Base-by-base conservation (phyloP, 78 protist species). In the Mastigamoeba balamuthi region DNA sequence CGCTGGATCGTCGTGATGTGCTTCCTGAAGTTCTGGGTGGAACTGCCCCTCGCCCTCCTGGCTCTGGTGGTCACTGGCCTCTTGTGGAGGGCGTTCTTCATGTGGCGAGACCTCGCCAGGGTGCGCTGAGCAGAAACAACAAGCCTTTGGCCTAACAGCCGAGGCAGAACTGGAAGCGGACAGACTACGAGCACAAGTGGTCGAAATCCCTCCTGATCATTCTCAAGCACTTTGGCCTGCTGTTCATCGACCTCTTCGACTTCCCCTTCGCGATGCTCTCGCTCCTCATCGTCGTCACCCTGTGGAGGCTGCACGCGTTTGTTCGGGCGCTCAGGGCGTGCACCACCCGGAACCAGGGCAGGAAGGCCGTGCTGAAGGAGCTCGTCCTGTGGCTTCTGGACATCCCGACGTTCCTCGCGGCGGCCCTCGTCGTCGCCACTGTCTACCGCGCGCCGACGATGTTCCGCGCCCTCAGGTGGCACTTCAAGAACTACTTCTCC, bases 201-300 rank as follows among this genome's bases (percentile, higher is more conserved):
- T 25, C 10, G 37, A 30, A 66, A 66, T 23, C 70, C 10, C 70
- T 66, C n/a, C 36, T 25, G 64, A 29, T 7, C 29, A 23, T 70
- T 38, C 29, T 6, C 2, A 30, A 64, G 6, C 88, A 83, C 38
- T 83, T 83, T 64, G 72, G 76, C 8, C 43, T 38, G 69, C 29
- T 83, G 33, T 83, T 77, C 29, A n/a, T 83, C 43, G 88, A 83
- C 44, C 27, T 83, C 28, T n/a, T 83, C 33, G 88, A 83, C 35
- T n/a, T 48, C 6, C 88, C 88, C 68, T 83, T 83, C 73, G 41
- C 75, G 5, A 17, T 83, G 2, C 7, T 40, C 7, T 70, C 84
- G 9, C n/a, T 83, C 2, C 36, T 83, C 27, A 83, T 83, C 2
- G 39, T 83, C 0, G 33, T 72, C 3, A 78, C 88, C 29, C 58